These are phyloP conservation scores for Astragalus membranaceus DNA, from an alignment of 306 rosid genomes.

Conservation along the genomic window DNA sequence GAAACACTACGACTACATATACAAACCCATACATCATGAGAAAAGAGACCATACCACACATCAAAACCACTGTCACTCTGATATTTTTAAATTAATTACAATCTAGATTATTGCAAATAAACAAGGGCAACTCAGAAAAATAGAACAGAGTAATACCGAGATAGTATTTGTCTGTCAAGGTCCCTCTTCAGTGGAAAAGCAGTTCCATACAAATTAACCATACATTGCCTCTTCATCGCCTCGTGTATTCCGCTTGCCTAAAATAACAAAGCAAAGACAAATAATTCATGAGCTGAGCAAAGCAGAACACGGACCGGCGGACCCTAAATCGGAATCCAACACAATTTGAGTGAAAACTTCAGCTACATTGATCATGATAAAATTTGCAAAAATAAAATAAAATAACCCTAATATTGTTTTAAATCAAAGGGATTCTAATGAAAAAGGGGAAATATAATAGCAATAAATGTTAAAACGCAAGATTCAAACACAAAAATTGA, in stretches of 20 bases:
- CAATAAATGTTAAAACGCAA: background rate
- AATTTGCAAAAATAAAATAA: background rate
- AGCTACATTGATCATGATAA: background rate
- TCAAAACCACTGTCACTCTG: background rate
- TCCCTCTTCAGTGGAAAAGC: constrained; percentile 78
- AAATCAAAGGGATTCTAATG: constrained; percentile 5
- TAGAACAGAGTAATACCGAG: constrained; percentile 35
- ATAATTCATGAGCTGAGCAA: background rate
- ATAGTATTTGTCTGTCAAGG: constrained; percentile 71
- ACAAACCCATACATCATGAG: background rate
- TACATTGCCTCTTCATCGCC: constrained; percentile 53
- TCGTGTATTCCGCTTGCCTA: constrained; percentile 39
- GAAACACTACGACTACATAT: background rate
- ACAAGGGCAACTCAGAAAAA: background rate
- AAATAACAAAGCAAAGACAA: background rate
- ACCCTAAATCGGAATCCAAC: background rate
- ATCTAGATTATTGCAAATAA: background rate
- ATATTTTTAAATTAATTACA: background rate
- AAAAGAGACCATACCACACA: background rate
- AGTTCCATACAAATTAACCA: constrained; percentile 58
- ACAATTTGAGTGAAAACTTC: background rate
- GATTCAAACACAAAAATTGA: background rate
- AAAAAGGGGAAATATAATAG: background rate
- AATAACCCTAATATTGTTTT: background rate
- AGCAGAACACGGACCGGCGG: no score